Conservation (phyloP, 495 filamentous ascomycete species). For the Staphylotrichum longicolle region DNA sequence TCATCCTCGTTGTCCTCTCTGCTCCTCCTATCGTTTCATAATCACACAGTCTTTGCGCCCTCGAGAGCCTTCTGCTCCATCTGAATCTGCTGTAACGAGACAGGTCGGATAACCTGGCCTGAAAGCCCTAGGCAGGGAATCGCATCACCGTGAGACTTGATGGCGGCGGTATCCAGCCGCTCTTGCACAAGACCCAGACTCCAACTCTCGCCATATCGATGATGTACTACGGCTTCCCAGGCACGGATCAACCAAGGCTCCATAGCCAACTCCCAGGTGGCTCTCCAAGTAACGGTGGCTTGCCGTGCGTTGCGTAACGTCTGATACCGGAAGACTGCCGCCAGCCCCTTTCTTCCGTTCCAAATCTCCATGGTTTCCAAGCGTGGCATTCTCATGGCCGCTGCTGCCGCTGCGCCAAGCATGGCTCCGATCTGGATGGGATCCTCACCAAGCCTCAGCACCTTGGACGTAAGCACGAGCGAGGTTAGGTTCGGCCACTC, state of each 20-base stretch:
- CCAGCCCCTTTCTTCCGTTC: no score
- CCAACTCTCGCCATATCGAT: constrained; percentile 18
- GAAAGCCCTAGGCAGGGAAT: constrained; percentile 32
- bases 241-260: constrained; percentile 28
- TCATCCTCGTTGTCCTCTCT: no score
- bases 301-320: constrained; percentile 31
- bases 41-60: not conserved
- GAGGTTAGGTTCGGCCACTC: no score
- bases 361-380: no score
- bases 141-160: constrained; percentile 40
- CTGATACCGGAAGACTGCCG: no score
- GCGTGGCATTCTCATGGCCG: no score
- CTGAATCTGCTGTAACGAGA: constrained; percentile 38
- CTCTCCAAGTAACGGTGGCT: constrained; percentile 28
- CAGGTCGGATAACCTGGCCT: constrained; percentile 34
- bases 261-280: constrained; percentile 37
- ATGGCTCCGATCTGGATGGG: no score
- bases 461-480: no score
- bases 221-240: constrained; percentile 40
- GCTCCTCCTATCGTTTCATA: no score
- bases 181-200: constrained; percentile 27
- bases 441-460: no score
- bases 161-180: constrained; percentile 29
- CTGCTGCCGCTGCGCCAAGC: no score
- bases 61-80: constrained; percentile 26